Percentiles rank a stretch among this genome's conserved stretches.
Evolutionary conservation across 2,329 filamentous ascomycete genomes (phyloP).

Genomic region (Peltaster fructicola): DNA sequence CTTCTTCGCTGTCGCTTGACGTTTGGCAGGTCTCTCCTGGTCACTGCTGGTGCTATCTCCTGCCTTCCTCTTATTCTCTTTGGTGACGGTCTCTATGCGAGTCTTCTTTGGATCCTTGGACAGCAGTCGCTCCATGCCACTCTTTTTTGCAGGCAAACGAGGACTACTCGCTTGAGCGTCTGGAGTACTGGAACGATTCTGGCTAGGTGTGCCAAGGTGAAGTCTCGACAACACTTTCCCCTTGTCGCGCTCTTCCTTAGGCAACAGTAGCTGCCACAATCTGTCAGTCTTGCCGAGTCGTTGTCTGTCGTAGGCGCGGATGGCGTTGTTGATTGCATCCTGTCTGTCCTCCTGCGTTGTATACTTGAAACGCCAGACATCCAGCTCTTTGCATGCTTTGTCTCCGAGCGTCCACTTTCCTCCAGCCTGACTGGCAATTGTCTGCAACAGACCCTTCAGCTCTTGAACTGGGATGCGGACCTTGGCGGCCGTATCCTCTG

Average conservation of each 20-base stretch:
- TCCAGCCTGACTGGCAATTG: slow-evolving; percentile 33
- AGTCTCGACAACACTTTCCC: slow-evolving; percentile 43
- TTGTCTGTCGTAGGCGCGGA: slow-evolving; percentile 45
- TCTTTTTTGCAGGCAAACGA: slow-evolving; percentile 7
- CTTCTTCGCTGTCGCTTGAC: slow-evolving; percentile 10
- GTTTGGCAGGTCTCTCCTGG: slow-evolving; percentile 8
- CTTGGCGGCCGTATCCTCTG: slow-evolving; percentile 28
- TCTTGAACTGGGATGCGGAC: slow-evolving; percentile 33
- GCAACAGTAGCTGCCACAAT: slow-evolving; percentile 44
- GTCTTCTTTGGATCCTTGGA: slow-evolving; percentile 29
- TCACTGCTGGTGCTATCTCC: slow-evolving; percentile 18
- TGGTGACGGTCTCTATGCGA: slow-evolving; percentile 22
- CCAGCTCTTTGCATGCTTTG: slow-evolving; percentile 42
- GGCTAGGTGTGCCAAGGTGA: slow-evolving; percentile 25
- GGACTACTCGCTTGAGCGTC: slow-evolving; percentile 7
- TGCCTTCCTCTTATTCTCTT: slow-evolving; percentile 29
- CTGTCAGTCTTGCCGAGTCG: slow-evolving; percentile 41
- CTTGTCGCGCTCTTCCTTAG: slow-evolving; percentile 42
- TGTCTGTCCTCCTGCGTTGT: slow-evolving; percentile 36
- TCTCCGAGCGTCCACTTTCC: slow-evolving; percentile 38
- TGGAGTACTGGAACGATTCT: slow-evolving; percentile 10
- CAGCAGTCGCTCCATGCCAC: slow-evolving; percentile 22
- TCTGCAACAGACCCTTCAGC: slow-evolving; percentile 28
- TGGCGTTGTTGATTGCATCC: slow-evolving; percentile 42
- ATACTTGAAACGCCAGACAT: slow-evolving; percentile 44